phyloP scores from a whole-genome alignment of 75 land plant genomes.

The Adiantum capillusveneris region DNA sequence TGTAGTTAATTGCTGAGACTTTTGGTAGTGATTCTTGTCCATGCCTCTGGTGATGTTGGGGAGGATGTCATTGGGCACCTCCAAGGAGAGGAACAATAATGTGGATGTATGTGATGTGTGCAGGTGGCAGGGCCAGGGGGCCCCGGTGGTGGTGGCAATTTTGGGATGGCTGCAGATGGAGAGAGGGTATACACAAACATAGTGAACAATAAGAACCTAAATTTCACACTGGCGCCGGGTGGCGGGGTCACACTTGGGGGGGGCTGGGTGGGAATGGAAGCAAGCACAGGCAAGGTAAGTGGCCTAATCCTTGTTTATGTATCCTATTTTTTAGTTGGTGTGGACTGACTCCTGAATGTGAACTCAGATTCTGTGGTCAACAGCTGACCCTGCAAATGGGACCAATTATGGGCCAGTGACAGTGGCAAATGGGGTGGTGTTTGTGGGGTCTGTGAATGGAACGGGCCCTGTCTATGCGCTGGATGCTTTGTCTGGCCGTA shows the following conservation, averaged over 20 bases:
- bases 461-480: conserved; percentile 32
- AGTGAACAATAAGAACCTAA: conserved; percentile 12
- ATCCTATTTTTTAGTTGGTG: too few species aligned
- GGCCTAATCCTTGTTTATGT: too few species aligned
- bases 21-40: too few species aligned
- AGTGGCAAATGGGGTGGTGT: conserved; percentile 32
- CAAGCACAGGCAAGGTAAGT: conserved; percentile 16
- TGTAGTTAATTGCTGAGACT: too few species aligned
- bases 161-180: conserved; percentile 44
- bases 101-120: too few species aligned
- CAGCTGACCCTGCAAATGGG: conserved; percentile 29
- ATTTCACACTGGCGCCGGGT: conserved; percentile 19
- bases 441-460: conserved; percentile 22
- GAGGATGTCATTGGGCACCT: too few species aligned
- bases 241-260: conserved; percentile 15
- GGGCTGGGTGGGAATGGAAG: conserved; percentile 44
- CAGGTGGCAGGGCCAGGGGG: conserved; percentile 48
- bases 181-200: conserved; percentile 42
- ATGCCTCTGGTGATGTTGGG: too few species aligned
- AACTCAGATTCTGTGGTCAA: conserved; percentile 21
- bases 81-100: too few species aligned
- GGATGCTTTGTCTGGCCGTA: conserved; percentile 25
- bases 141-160: conserved; percentile 25
- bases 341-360: too few species aligned
- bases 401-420: conserved; percentile 23